These are phyloP conservation scores for Ganoderma lingzhi DNA, from an alignment of 1,284 basidiomycete genomes.

Conservation along the genomic window DNA sequence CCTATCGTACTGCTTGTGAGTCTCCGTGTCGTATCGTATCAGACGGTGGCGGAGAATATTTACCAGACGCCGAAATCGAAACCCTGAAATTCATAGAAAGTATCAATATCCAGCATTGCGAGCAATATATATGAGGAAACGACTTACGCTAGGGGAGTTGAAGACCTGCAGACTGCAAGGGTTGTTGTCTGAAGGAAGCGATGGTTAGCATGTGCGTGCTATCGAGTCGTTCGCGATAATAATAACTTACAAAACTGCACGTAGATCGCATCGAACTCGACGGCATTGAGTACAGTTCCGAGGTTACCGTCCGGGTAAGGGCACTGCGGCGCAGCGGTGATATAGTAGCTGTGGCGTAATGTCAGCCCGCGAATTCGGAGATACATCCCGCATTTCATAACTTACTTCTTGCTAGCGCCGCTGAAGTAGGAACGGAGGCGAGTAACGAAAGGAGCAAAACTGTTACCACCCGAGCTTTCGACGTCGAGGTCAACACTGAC, in stretches of 20 bases:
- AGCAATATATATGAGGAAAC: background rate
- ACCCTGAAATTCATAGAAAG: slow-evolving; percentile 41
- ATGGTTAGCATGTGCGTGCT: background rate
- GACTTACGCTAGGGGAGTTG: slow-evolving; percentile 48
- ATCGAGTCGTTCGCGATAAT: background rate
- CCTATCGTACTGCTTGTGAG: slow-evolving; percentile 44
- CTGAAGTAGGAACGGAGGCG: slow-evolving; percentile 59
- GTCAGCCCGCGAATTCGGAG: background rate
- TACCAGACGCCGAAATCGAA: slow-evolving; percentile 66
- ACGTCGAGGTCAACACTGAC: slow-evolving; percentile 72
- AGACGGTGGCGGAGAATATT: slow-evolving; percentile 10
- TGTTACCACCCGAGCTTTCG: slow-evolving; percentile 57
- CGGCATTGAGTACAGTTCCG: slow-evolving; percentile 58
- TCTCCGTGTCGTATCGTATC: background rate
- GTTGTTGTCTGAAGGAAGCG: slow-evolving; percentile 54
- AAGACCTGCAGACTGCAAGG: slow-evolving; percentile 55
- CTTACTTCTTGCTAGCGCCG: slow-evolving; percentile 61
- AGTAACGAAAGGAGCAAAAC: slow-evolving; percentile 67
- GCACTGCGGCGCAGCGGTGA: slow-evolving; percentile 63
- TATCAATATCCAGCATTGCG: background rate
- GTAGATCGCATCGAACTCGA: slow-evolving; percentile 66
- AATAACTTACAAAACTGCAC: slow-evolving; percentile 53
- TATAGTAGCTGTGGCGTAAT: slow-evolving; percentile 59
- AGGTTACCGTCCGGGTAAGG: slow-evolving; percentile 65
- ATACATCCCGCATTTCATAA: background rate